These are phyloP conservation scores for Penicillium turbatum DNA, from an alignment of 495 filamentous ascomycete genomes.

Conservation along the genomic window DNA sequence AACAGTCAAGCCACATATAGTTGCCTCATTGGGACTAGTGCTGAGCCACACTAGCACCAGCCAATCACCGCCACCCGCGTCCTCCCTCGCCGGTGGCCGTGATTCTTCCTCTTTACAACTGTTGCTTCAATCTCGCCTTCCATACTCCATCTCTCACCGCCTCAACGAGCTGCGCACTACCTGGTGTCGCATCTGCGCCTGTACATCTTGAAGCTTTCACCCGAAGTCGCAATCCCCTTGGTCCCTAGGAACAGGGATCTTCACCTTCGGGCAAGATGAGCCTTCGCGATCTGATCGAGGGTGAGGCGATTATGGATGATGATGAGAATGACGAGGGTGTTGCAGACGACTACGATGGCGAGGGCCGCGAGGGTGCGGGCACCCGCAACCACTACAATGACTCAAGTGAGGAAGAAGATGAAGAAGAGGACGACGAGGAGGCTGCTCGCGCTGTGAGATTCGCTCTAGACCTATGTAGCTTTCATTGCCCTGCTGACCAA, in stretches of 20 bases:
- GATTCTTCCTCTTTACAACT: constrained; percentile 13
- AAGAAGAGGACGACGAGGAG: constrained; percentile 89
- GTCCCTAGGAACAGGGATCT: constrained; percentile 20
- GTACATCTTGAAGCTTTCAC: constrained; percentile 1
- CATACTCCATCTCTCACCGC: background rate
- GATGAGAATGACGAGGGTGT: constrained; percentile 91
- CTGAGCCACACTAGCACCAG: constrained; percentile 10
- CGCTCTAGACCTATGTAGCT: constrained; percentile 5
- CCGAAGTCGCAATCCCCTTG: constrained; percentile 1
- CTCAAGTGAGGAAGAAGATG: constrained; percentile 93
- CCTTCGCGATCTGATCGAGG: constrained; percentile 73
- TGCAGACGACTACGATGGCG: constrained; percentile 70
- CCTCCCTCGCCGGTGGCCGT: constrained; percentile 17
- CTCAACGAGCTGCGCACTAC: constrained; percentile 12
- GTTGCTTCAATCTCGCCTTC: constrained; percentile 13
- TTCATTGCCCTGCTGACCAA: background rate
- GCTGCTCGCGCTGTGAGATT: constrained; percentile 52
- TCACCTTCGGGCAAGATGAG: constrained; percentile 53
- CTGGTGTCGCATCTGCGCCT: constrained; percentile 13
- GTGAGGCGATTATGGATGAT: constrained; percentile 77
- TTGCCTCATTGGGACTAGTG: background rate
- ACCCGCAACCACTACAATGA: constrained; percentile 58
- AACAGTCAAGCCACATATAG: constrained; percentile 10
- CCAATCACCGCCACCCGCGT: constrained; percentile 27
- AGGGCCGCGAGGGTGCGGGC: constrained; percentile 45